Evolutionary conservation across 192 early-diverging fungal species (phyloP).

Genomic region (Umbelopsis vinacea): DNA sequence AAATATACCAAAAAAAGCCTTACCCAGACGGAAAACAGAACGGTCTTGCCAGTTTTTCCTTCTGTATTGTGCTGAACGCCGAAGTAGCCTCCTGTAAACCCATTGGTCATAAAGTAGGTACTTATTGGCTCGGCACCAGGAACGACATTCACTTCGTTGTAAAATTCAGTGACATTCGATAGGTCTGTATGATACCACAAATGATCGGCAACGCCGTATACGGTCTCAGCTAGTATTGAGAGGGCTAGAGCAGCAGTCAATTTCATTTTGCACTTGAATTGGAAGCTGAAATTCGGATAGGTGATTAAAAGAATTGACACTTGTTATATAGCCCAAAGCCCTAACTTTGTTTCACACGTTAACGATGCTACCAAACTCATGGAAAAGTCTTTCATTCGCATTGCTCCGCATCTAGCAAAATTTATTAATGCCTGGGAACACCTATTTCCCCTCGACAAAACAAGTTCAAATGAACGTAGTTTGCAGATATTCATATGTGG

Average conservation of each 20-base stretch:
- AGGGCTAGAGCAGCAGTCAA: neutral
- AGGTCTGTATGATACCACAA: constrained; percentile 2
- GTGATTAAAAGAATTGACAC: no score
- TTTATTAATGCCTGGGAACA: no score
- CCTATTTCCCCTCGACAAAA: no score
- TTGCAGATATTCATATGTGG: no score
- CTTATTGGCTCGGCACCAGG: constrained; percentile 23
- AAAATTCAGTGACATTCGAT: neutral
- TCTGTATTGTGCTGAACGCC: constrained; percentile 28
- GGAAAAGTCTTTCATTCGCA: no score
- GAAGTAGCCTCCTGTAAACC: constrained; percentile 26
- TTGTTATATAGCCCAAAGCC: no score
- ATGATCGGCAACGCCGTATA: constrained; percentile 16
- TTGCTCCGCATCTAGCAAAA: no score
- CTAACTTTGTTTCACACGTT: no score
- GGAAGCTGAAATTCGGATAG: no score
- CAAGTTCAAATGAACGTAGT: no score
- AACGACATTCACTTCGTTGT: constrained; percentile 16
- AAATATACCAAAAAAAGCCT: neutral
- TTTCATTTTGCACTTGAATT: neutral
- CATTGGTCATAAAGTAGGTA: constrained; percentile 29
- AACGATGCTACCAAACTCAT: no score
- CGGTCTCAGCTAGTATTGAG: neutral
- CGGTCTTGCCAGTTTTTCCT: neutral
- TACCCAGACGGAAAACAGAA: constrained; percentile 30